Percentiles rank a stretch among this genome's conserved stretches.
Evolutionary conservation across 2,329 filamentous ascomycete species (phyloP).

Genomic region (Akanthomyces lecanii): DNA sequence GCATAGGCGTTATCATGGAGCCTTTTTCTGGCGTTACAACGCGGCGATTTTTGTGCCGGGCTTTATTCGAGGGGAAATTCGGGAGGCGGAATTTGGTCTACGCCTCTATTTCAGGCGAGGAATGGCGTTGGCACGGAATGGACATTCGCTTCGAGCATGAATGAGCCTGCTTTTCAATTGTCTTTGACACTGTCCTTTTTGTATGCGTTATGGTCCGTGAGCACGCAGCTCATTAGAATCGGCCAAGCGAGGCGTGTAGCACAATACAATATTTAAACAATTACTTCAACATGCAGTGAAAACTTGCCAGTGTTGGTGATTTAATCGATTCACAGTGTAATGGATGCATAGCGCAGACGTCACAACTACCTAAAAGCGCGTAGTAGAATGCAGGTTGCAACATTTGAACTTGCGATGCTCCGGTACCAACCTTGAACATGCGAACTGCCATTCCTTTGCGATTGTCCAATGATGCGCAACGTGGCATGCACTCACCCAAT

Average conservation of each 20-base stretch:
- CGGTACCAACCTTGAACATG: no score
- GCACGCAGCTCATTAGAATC: not conserved
- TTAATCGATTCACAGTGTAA: no score
- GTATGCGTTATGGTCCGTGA: not conserved
- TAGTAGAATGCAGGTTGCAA: no score
- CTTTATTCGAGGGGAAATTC: not conserved
- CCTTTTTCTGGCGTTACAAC: not conserved
- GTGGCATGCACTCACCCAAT: not conserved
- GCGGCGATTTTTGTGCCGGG: not conserved
- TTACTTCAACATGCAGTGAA: not conserved
- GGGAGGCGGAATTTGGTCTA: not conserved
- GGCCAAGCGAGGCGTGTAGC: not conserved
- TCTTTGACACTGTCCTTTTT: slow-evolving; percentile 8
- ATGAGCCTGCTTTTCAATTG: slow-evolving; percentile 4
- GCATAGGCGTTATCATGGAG: slow-evolving; percentile 7
- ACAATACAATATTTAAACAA: slow-evolving; percentile 10
- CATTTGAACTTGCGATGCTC: no score
- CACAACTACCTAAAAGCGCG: no score
- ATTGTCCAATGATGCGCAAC: not conserved
- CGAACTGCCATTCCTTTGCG: no score
- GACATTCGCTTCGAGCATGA: slow-evolving; percentile 16
- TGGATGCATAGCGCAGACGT: no score
- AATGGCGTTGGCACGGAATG: slow-evolving; percentile 11
- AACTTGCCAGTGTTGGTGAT: not conserved
- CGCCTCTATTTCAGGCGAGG: not conserved